phyloP scores from a whole-genome alignment of 768 basidiomycete genomes.

The Crucibulum laeve region DNA sequence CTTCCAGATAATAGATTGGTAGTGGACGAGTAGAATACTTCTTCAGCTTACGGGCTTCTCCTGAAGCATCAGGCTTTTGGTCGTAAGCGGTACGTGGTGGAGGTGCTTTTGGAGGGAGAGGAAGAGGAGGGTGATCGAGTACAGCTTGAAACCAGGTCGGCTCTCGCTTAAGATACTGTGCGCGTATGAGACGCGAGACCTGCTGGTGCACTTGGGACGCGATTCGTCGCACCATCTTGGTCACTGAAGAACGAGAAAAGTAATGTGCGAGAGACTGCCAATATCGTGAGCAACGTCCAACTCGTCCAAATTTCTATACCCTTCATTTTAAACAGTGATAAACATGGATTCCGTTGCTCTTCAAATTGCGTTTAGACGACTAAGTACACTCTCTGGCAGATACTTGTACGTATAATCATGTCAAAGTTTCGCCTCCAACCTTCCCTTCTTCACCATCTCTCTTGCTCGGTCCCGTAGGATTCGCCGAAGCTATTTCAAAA shows the following conservation, averaged over 20 bases:
- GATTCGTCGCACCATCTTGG: constrained; percentile 69
- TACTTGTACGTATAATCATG: background rate
- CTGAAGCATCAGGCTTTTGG: constrained; percentile 21
- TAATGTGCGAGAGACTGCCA: background rate
- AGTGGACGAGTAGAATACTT: constrained; percentile 42
- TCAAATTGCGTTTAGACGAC: too few relatives aligned
- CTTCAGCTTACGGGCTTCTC: constrained; percentile 24
- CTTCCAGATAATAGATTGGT: constrained; percentile 76
- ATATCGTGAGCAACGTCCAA: background rate
- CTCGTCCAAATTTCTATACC: background rate
- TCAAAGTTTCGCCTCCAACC: background rate
- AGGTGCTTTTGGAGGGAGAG: constrained; percentile 74
- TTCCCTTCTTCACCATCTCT: constrained; percentile 2
- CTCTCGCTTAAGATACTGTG: constrained; percentile 53
- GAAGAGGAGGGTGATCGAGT: constrained; percentile 82
- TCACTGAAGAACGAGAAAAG: background rate
- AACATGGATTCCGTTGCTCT: background rate
- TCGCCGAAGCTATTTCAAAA: constrained; percentile 37
- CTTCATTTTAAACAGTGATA: background rate
- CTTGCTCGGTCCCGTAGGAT: constrained; percentile 49
- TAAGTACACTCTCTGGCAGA: too few relatives aligned
- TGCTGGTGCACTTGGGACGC: constrained; percentile 88
- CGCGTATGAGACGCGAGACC: constrained; percentile 74
- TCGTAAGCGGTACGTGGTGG: constrained; percentile 56
- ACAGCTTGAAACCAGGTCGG: constrained; percentile 87